phyloP scores from a whole-genome alignment of 2,329 filamentous ascomycete species.

The Parasarocladium wereldwijsianum region DNA sequence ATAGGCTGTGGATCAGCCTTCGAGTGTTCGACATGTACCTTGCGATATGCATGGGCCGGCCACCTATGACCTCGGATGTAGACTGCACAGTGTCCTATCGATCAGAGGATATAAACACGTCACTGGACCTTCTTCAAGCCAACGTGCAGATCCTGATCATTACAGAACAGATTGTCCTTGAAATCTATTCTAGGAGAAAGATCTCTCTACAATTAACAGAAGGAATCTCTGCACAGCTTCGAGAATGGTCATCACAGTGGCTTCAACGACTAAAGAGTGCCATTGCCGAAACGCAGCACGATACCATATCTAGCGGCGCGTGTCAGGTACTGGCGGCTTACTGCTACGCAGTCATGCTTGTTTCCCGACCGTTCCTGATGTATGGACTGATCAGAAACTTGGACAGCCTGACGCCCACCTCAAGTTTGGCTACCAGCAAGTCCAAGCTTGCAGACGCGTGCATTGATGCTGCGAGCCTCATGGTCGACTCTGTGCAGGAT shows the following conservation, averaged over 20 bases:
- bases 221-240: conserved; percentile 34
- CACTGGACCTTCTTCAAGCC: conserved; percentile 31
- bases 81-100: conserved; percentile 38
- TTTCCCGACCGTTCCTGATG: conserved; percentile 40
- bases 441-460: conserved; percentile 38
- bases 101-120: conserved; percentile 21
- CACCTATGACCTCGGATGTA: conserved; percentile 36
- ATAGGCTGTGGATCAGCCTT: conserved; percentile 38
- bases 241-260: conserved; percentile 36
- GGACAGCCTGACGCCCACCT: conserved; percentile 6
- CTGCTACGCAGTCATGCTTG: conserved; percentile 43
- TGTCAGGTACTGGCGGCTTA: conserved; percentile 37
- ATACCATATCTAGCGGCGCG: conserved; percentile 23
- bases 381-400: conserved; percentile 34
- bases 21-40: conserved; percentile 36
- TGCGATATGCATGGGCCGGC: conserved; percentile 38
- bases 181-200: conserved; percentile 38
- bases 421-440: conserved; percentile 23
- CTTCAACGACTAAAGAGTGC: conserved; percentile 27
- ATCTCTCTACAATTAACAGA: conserved; percentile 37
- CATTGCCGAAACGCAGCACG: conserved; percentile 9
- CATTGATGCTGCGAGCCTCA: conserved; percentile 37
- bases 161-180: conserved; percentile 32
- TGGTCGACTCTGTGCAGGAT: conserved; percentile 33
- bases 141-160: conserved; percentile 38